These are phyloP conservation scores for Aspergillus bridgeri DNA, from an alignment of 495 filamentous ascomycete genomes.

Conservation along the genomic window DNA sequence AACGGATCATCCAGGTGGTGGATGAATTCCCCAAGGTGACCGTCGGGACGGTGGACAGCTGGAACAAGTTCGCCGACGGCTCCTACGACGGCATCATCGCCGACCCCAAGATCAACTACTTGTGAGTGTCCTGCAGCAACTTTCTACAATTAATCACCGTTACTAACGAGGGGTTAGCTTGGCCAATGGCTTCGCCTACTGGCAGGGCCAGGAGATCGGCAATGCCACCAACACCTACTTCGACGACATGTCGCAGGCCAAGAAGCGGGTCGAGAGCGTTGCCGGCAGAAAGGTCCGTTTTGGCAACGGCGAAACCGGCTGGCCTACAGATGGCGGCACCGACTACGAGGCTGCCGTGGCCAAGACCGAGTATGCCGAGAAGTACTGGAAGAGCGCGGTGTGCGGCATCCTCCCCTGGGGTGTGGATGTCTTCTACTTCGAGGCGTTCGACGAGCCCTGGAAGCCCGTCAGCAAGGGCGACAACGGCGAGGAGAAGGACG, in stretches of 20 bases:
- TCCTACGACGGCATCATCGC: constrained; percentile 65
- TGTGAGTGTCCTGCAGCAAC: constrained; percentile 37
- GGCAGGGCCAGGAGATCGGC: constrained; percentile 63
- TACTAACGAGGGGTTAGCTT: constrained; percentile 36
- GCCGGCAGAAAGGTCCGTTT: constrained; percentile 60
- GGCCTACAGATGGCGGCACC: constrained; percentile 60
- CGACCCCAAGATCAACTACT: constrained; percentile 55
- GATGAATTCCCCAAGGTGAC: constrained; percentile 50
- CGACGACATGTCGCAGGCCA: constrained; percentile 69
- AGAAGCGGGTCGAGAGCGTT: constrained; percentile 62
- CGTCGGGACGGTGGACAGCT: constrained; percentile 76
- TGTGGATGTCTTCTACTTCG: constrained; percentile 77
- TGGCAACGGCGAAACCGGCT: constrained; percentile 76
- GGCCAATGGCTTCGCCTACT: constrained; percentile 81
- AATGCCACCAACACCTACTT: constrained; percentile 69
- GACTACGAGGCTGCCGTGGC: constrained; percentile 64
- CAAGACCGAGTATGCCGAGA: constrained; percentile 54
- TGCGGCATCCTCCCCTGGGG: constrained; percentile 71
- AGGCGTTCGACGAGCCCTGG: constrained; percentile 79
- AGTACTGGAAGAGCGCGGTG: constrained; percentile 64
- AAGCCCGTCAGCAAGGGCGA: constrained; percentile 70
- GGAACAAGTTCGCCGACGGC: constrained; percentile 77
- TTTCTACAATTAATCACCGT: not conserved
- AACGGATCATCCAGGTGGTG: constrained; percentile 61
- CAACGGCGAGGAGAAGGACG: constrained; percentile 61